Evolutionary conservation across 768 basidiomycete genomes (phyloP).

Genomic region (Pleurotus salmoneostramineus): DNA sequence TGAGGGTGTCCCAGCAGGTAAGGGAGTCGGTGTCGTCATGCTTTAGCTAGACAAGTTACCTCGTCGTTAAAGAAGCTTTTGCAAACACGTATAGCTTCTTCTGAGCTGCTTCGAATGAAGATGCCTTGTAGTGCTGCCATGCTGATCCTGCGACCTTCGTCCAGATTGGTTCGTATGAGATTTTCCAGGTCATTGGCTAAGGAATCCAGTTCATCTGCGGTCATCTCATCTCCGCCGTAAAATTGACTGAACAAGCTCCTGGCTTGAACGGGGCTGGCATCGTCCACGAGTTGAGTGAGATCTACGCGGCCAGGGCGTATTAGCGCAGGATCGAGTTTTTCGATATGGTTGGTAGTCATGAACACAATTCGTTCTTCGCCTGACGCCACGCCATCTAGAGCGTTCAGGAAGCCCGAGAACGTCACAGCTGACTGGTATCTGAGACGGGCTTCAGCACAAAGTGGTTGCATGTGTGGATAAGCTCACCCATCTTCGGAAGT

Average conservation of each 20-base stretch:
- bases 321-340: constrained; percentile 86
- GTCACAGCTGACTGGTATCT: constrained; percentile 95
- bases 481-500: constrained; percentile 89
- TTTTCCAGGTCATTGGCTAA: constrained; percentile 52
- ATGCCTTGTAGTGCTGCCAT: constrained; percentile 97
- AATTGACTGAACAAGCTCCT: constrained; percentile 76
- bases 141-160: constrained; percentile 61
- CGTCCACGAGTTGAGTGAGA: constrained; percentile 75
- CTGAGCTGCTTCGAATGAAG: constrained; percentile 76
- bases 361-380: constrained; percentile 98
- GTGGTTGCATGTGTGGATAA: neutral
- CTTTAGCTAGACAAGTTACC: constrained; percentile 40
- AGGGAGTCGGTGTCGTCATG: constrained; percentile 93
- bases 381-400: constrained; percentile 95
- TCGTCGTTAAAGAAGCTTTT: constrained; percentile 37
- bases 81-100: constrained; percentile 49
- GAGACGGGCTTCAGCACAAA: constrained; percentile 13
- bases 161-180: constrained; percentile 50
- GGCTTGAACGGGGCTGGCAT: constrained; percentile 83
- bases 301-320: constrained; percentile 97
- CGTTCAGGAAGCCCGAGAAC: constrained; percentile 96
- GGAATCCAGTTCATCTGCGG: constrained; percentile 27
- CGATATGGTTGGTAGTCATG: constrained; percentile 97
- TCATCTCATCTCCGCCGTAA: constrained; percentile 53
- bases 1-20: constrained; percentile 56